phyloP scores from a whole-genome alignment of 2,329 filamentous ascomycete species.

The Scytalidium sp. region DNA sequence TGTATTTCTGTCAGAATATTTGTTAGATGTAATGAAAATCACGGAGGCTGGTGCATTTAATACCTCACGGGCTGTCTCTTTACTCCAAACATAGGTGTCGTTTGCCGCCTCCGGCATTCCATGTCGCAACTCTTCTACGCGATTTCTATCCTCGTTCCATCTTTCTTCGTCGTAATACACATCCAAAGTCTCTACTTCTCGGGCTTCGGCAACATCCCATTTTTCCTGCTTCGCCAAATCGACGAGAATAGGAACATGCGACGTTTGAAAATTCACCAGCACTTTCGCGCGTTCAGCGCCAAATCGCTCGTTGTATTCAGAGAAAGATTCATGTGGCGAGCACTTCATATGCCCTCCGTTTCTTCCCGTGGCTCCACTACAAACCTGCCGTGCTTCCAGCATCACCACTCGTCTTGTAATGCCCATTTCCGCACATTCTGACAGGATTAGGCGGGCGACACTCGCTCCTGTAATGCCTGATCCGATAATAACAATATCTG shows the following conservation, averaged over 20 bases:
- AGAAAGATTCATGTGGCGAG: slow-evolving; percentile 40
- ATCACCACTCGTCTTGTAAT: slow-evolving; percentile 29
- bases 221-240: slow-evolving; percentile 34
- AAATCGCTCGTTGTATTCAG: slow-evolving; percentile 25
- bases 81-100: slow-evolving; percentile 1
- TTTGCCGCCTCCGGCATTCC: slow-evolving; percentile 35
- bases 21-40: no score
- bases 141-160: slow-evolving; percentile 12
- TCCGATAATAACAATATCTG: slow-evolving; percentile 51
- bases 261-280: slow-evolving; percentile 41
- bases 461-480: slow-evolving; percentile 50
- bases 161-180: slow-evolving; percentile 14
- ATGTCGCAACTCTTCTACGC: slow-evolving; percentile 31
- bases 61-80: not conserved
- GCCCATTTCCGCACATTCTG: slow-evolving; percentile 20
- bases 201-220: slow-evolving; percentile 9
- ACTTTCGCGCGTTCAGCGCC: slow-evolving; percentile 35
- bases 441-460: slow-evolving; percentile 32
- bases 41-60: no score
- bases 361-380: slow-evolving; percentile 40
- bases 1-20: slow-evolving; percentile 29
- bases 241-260: slow-evolving; percentile 36
- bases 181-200: slow-evolving; percentile 44
- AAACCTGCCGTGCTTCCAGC: slow-evolving; percentile 35
- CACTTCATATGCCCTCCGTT: slow-evolving; percentile 40